Evolutionary conservation across 139 green algal genomes (phyloP), one percentile per base, ranked within the genome.

Genomic region (Chlamydomonas sp.): DNA sequence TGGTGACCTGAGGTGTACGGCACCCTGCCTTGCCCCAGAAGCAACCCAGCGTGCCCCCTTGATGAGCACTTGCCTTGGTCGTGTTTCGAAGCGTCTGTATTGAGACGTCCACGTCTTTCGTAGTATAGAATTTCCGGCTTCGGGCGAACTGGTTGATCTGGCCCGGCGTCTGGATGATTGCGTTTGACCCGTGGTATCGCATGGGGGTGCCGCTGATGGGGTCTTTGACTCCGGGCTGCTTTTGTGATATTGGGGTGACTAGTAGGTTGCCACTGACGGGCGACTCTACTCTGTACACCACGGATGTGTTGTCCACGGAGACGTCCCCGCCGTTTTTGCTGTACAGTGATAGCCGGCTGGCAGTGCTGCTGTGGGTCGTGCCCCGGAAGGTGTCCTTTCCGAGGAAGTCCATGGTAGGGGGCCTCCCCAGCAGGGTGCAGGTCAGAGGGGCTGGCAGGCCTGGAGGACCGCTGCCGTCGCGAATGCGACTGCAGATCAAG

Each of bases 21-120:
- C 61, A 16, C 15, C 20, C 20, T 6, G 3, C 73, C 9, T 17
- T 78, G n/a, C 20, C 6, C n/a, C n/a, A 60, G 5, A 60, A 78
- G 7, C 12, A 60, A 7, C 73, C 31, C 3, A 6, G 8, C 5
- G 58, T 7, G 59, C 8, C 3, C 15, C 77, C 77, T 10, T 7
- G 59, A 2, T 15, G 6, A 3, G 12, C 17, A 2, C 87, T 62
- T 67, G 73, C 83, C 62, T 87, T 87, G 14, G 83, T 87, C 1
- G 83, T 87, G 49, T 15, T 75, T 31, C 83, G 72, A 20, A 87
- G 73, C 66, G 76, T 91, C 75, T 93, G 90, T 17, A 93, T 85
- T 7, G 90, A 90, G 61, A 91, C 84, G 74, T 93, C 90, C 2
- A 91, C 84, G 66, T 93, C 90, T 17, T 86, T 88, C 3, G 82